These are phyloP conservation scores for Madurella mycetomatis DNA, from an alignment of 2,329 filamentous ascomycete genomes.

Conservation along the genomic window DNA sequence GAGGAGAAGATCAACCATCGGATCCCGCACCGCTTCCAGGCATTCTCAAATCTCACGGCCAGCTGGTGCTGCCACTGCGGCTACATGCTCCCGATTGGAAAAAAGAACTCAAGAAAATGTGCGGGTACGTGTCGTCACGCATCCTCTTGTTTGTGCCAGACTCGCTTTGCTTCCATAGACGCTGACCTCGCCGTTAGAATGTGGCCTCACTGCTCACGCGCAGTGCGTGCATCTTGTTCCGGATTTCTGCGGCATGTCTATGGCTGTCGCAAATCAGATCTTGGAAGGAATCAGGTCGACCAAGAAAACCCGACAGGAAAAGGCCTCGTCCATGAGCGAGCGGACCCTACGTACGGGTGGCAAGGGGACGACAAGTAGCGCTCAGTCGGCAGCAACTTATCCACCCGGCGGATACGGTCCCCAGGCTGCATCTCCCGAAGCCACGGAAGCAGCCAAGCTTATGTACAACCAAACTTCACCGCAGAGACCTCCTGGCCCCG, in stretches of 20 bases:
- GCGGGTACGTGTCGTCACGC: slow-evolving; percentile 53
- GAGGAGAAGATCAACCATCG: slow-evolving; percentile 99
- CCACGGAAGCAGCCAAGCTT: slow-evolving; percentile 59
- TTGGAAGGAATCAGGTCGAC: slow-evolving; percentile 77
- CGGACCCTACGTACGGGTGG: slow-evolving; percentile 58
- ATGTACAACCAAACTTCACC: slow-evolving; percentile 57
- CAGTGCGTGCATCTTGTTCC: slow-evolving; percentile 92
- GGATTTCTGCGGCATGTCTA: slow-evolving; percentile 98
- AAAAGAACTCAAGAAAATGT: slow-evolving; percentile 92
- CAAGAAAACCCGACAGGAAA: slow-evolving; percentile 63
- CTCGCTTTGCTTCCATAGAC: neutral
- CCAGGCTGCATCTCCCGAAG: slow-evolving; percentile 45
- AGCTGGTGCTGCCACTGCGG: slow-evolving; percentile 99
- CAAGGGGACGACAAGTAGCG: slow-evolving; percentile 42
- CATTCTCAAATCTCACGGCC: slow-evolving; percentile 95
- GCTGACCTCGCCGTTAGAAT: slow-evolving; percentile 56
- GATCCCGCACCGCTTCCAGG: slow-evolving; percentile 93
- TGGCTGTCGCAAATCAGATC: slow-evolving; percentile 94
- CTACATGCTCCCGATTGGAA: slow-evolving; percentile 89
- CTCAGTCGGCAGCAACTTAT: slow-evolving; percentile 27
- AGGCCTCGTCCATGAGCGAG: slow-evolving; percentile 56
- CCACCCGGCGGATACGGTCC: slow-evolving; percentile 27
- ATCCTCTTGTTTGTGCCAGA: neutral
- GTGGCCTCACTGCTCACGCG: slow-evolving; percentile 83
- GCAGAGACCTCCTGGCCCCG: slow-evolving; percentile 47